Evolutionary conservation across 208 protist species (phyloP).

Genomic region (Crithidia acanthocephali): DNA sequence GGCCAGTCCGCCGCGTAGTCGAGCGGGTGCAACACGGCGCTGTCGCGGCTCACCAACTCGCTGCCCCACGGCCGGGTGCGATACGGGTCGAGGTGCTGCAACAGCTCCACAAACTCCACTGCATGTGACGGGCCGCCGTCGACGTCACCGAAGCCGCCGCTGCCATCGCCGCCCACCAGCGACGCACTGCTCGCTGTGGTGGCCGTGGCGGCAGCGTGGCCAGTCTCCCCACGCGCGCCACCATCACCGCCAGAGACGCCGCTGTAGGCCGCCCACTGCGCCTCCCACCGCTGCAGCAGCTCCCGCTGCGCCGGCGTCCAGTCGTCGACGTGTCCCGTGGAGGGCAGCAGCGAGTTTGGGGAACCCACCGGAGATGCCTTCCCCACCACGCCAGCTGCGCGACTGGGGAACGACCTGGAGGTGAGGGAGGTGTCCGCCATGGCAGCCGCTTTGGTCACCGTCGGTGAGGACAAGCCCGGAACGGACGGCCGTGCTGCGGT

Average conservation of each 20-base stretch:
- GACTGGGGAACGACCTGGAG: no score
- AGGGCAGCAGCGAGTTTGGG: background rate
- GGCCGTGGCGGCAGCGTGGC: background rate
- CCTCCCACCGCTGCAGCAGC: constrained; percentile 28
- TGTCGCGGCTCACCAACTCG: constrained; percentile 25
- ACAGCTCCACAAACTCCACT: constrained; percentile 17
- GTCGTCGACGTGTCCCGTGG: background rate
- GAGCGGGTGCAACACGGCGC: constrained; percentile 24
- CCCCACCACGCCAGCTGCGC: no score
- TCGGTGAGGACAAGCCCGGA: no score
- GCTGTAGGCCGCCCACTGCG: constrained; percentile 18
- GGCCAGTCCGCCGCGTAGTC: constrained; percentile 9
- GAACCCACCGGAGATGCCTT: background rate
- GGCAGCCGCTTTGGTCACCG: no score
- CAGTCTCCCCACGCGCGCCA: no score
- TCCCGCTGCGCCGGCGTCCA: constrained; percentile 17
- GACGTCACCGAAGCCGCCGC: no score
- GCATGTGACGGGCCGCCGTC: constrained; percentile 16
- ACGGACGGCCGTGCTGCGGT: background rate
- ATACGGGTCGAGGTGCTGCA: constrained; percentile 25
- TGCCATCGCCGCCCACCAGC: no score
- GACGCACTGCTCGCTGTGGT: background rate
- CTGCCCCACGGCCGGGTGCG: constrained; percentile 32
- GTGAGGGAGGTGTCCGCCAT: no score
- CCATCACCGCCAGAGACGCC: no score